Evolutionary conservation across 169 alveolate genomes (phyloP).

Genomic region (Ichthyophthirius multifiliis): DNA sequence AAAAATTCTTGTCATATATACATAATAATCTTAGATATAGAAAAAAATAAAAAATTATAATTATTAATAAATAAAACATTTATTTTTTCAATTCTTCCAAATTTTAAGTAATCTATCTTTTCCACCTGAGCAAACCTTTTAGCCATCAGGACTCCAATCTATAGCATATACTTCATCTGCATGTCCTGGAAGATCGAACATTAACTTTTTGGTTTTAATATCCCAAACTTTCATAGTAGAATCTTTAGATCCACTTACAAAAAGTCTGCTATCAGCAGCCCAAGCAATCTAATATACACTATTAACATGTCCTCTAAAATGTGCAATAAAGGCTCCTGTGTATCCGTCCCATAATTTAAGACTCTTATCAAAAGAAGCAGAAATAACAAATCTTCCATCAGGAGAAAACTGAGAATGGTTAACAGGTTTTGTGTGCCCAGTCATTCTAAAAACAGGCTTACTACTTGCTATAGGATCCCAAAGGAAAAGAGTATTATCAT

Average conservation of each 20-base stretch:
- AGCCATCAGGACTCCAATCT: slow-evolving; percentile 98
- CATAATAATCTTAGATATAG: too few species aligned
- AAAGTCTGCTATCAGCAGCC: slow-evolving; percentile 95
- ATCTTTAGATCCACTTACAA: slow-evolving; percentile 95
- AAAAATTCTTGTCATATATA: too few species aligned
- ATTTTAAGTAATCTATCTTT: slow-evolving; percentile 89
- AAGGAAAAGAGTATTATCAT: slow-evolving; percentile 95
- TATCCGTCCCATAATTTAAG: slow-evolving; percentile 92
- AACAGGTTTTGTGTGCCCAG: slow-evolving; percentile 97
- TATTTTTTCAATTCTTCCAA: slow-evolving; percentile 86
- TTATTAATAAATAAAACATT: background rate
- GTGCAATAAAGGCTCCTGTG: slow-evolving; percentile 91
- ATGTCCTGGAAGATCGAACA: slow-evolving; percentile 97
- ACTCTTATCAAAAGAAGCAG: slow-evolving; percentile 98
- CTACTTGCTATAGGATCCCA: slow-evolving; percentile 90
- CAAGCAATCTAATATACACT: slow-evolving; percentile 96
- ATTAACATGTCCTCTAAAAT: slow-evolving; percentile 98
- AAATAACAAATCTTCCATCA: slow-evolving; percentile 95
- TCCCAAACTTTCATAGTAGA: slow-evolving; percentile 96
- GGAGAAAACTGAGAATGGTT: slow-evolving; percentile 97
- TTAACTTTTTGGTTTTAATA: slow-evolving; percentile 89
- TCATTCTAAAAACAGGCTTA: slow-evolving; percentile 85
- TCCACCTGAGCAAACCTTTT: slow-evolving; percentile 94
- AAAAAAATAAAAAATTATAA: too few species aligned
- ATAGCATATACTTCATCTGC: slow-evolving; percentile 98